A percentile compares a stretch with the other conserved stretches of the same genome.
Evolutionary conservation across 345 rosid species (phyloP).

Genomic region (Punica granatum): DNA sequence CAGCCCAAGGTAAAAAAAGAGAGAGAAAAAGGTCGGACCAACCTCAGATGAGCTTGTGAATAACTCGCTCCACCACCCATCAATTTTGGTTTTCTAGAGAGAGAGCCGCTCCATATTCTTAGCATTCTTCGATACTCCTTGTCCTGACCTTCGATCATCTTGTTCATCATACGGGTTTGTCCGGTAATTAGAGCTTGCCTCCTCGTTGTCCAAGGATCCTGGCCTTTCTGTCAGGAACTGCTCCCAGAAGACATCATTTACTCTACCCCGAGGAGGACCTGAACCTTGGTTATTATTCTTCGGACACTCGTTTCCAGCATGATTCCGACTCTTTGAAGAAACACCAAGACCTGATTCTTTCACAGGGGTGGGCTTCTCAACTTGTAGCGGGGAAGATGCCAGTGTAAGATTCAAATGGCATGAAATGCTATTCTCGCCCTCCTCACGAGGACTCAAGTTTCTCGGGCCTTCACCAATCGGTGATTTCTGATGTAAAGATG

Average conservation of each 20-base stretch:
- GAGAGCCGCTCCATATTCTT: slow-evolving; percentile 61
- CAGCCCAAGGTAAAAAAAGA: neutral
- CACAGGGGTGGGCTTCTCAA: slow-evolving; percentile 31
- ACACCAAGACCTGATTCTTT: slow-evolving; percentile 26
- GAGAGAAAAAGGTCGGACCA: neutral
- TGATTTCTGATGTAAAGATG: slow-evolving; percentile 31
- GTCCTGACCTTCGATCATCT: slow-evolving; percentile 41
- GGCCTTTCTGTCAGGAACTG: slow-evolving; percentile 92
- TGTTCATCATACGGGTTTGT: slow-evolving; percentile 50
- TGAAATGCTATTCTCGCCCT: slow-evolving; percentile 58
- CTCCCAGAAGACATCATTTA: slow-evolving; percentile 94
- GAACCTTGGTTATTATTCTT: slow-evolving; percentile 33
- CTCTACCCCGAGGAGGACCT: slow-evolving; percentile 49
- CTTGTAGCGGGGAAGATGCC: slow-evolving; percentile 72
- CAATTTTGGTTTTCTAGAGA: slow-evolving; percentile 33
- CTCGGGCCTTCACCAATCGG: slow-evolving; percentile 32
- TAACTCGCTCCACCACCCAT: neutral
- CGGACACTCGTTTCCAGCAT: slow-evolving; percentile 16
- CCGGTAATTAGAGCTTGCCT: slow-evolving; percentile 68
- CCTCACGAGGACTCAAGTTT: slow-evolving; percentile 45
- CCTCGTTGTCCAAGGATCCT: slow-evolving; percentile 73
- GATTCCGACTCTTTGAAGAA: slow-evolving; percentile 19
- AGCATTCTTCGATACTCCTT: slow-evolving; percentile 32
- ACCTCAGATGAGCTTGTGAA: neutral
- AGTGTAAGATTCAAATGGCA: slow-evolving; percentile 78